Percentiles rank a stretch among this genome's conserved stretches.
Evolutionary conservation across 2,329 filamentous ascomycete genomes (phyloP).

Genomic region (Escovopsis sp.): DNA sequence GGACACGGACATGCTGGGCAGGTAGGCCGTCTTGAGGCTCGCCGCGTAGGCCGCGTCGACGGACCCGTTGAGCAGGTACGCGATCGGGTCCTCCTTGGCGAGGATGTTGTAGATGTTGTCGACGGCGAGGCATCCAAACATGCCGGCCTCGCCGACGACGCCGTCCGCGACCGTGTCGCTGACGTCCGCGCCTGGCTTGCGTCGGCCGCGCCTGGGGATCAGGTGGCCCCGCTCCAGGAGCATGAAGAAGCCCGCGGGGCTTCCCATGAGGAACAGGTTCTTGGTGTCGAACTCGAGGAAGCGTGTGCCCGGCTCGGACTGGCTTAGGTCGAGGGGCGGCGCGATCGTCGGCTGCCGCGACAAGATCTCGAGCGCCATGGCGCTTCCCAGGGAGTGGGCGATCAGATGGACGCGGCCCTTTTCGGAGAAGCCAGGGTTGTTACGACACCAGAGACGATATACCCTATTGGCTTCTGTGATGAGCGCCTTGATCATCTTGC

Average conservation of each 20-base stretch:
- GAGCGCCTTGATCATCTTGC: constrained; percentile 83
- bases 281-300: constrained; percentile 86
- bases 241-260: constrained; percentile 84
- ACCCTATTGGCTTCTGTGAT: constrained; percentile 85
- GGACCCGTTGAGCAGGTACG: constrained; percentile 81
- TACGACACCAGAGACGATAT: constrained; percentile 87
- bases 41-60: constrained; percentile 69
- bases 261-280: constrained; percentile 79
- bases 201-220: constrained; percentile 57
- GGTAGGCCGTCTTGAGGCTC: constrained; percentile 59
- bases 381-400: constrained; percentile 83
- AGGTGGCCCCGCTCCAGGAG: constrained; percentile 61
- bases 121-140: constrained; percentile 80
- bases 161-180: constrained; percentile 39
- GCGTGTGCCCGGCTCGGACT: constrained; percentile 28
- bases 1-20: constrained; percentile 56
- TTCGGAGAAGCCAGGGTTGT: constrained; percentile 74
- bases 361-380: constrained; percentile 85
- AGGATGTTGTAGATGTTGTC: constrained; percentile 96
- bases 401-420: constrained; percentile 80
- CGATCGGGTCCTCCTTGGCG: constrained; percentile 56
- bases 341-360: constrained; percentile 70
- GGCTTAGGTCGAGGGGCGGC: constrained; percentile 31
- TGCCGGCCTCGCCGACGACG: constrained; percentile 63
- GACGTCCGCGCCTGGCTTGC: constrained; percentile 58